These are phyloP conservation scores for Rhizophagus sp. DNA, from an alignment of 192 early-diverging fungal species.

Conservation along the genomic window DNA sequence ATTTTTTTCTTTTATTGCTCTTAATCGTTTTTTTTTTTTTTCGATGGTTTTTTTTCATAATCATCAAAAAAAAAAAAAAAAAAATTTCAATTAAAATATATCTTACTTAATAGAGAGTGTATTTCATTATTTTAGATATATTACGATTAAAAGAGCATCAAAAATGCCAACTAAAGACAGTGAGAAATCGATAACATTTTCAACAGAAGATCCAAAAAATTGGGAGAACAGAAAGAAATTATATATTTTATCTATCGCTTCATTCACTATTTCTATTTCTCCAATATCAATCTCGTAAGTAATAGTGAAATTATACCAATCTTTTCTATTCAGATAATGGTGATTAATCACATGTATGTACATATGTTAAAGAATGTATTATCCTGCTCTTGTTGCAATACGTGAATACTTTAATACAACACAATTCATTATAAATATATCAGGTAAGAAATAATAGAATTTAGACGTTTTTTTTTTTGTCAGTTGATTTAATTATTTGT, in stretches of 20 bases:
- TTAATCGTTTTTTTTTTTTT: no score
- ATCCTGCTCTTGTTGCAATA: not conserved
- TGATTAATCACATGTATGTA: not conserved
- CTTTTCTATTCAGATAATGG: no score
- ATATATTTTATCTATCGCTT: not conserved
- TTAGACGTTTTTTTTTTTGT: not conserved
- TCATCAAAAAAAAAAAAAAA: no score
- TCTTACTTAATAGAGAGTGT: no score
- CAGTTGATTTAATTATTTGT: not conserved
- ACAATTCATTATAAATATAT: not conserved
- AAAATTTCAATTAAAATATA: no score
- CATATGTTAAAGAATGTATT: not conserved
- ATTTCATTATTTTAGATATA: no score
- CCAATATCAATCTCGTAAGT: not conserved
- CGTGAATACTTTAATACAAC: not conserved
- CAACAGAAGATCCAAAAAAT: not conserved
- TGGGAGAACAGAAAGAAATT: not conserved
- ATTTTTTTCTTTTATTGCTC: no score
- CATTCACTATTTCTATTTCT: not conserved
- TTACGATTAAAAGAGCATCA: no score
- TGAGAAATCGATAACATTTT: not conserved
- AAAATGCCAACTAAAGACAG: no score
- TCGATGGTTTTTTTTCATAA: no score
- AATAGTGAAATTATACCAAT: not conserved
- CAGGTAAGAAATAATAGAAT: not conserved